Evolutionary conservation across 345 rosid species (phyloP).

Genomic region (Gynandropsis gynandra): DNA sequence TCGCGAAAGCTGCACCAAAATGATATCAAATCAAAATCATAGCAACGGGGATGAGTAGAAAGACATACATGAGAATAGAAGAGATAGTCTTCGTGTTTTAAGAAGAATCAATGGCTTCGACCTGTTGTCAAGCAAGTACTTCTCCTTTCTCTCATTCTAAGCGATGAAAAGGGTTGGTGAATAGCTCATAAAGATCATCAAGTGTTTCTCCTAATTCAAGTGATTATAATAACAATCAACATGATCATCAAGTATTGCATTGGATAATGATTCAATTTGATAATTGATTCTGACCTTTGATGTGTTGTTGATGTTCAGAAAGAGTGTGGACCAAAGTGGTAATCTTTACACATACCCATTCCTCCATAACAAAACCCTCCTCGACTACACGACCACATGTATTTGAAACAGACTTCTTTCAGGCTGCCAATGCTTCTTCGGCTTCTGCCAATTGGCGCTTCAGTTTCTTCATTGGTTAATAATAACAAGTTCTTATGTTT

Average conservation of each 20-base stretch:
- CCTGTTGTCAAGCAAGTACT: constrained; percentile 84
- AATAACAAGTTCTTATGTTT: too few species aligned
- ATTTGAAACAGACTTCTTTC: constrained; percentile 82
- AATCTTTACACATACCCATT: constrained; percentile 56
- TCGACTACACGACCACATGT: constrained; percentile 70
- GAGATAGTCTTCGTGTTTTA: constrained; percentile 10
- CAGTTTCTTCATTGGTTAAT: constrained; percentile 70
- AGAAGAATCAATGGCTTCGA: constrained; percentile 36
- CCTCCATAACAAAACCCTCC: constrained; percentile 94
- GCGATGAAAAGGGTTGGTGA: constrained; percentile 10
- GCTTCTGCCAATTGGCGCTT: constrained; percentile 85
- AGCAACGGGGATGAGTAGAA: too few species aligned
- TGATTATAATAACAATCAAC: neutral
- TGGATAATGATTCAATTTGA: constrained; percentile 3
- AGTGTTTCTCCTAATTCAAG: constrained; percentile 5
- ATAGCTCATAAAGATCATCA: neutral
- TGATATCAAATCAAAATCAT: too few species aligned
- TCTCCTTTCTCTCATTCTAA: constrained; percentile 96
- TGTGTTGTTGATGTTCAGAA: constrained; percentile 21
- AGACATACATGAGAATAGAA: too few species aligned
- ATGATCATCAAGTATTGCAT: neutral
- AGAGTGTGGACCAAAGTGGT: neutral
- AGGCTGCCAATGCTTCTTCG: constrained; percentile 82
- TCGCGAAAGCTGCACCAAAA: too few species aligned
- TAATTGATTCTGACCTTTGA: constrained; percentile 31